Percentiles rank a stretch among this genome's conserved stretches.
phyloP scores from a whole-genome alignment of 192 early-diverging fungal species.

The Hyaloraphidium curvatum region DNA sequence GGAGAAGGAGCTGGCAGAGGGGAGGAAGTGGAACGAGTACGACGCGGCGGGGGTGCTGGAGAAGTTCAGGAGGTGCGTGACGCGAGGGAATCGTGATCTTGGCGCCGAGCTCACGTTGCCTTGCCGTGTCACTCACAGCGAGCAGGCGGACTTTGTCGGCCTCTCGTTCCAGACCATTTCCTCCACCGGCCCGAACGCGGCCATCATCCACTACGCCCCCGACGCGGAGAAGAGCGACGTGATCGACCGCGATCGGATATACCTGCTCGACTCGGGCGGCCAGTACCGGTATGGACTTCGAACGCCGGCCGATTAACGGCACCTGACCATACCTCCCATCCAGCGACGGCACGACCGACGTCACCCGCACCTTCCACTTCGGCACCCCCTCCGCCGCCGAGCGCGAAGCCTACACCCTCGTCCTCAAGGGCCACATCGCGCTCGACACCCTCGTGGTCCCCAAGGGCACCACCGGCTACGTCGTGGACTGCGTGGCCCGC shows the following conservation, averaged over 20 bases:
- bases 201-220: constrained; percentile 96
- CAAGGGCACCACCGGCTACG: constrained; percentile 56
- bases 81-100: too few relatives aligned
- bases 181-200: constrained; percentile 83
- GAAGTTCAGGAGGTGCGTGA: constrained; percentile 29
- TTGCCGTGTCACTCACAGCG: constrained; percentile 12
- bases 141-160: constrained; percentile 66
- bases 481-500: constrained; percentile 78
- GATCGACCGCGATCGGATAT: constrained; percentile 57
- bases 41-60: constrained; percentile 74
- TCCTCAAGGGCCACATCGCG: constrained; percentile 93
- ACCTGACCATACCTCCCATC: not conserved
- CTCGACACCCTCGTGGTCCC: constrained; percentile 82
- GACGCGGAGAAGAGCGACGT: constrained; percentile 53
- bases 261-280: constrained; percentile 89
- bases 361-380: constrained; percentile 90
- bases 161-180: constrained; percentile 95
- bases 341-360: constrained; percentile 85
- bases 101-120: not conserved
- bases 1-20: constrained; percentile 63
- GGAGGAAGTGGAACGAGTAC: constrained; percentile 56
- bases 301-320: too few relatives aligned
- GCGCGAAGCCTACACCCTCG: constrained; percentile 87
- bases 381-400: constrained; percentile 62
- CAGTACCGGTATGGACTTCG: constrained; percentile 50